These are phyloP conservation scores for Naganishia albida DNA, from an alignment of 1,284 basidiomycete genomes.

Conservation along the genomic window DNA sequence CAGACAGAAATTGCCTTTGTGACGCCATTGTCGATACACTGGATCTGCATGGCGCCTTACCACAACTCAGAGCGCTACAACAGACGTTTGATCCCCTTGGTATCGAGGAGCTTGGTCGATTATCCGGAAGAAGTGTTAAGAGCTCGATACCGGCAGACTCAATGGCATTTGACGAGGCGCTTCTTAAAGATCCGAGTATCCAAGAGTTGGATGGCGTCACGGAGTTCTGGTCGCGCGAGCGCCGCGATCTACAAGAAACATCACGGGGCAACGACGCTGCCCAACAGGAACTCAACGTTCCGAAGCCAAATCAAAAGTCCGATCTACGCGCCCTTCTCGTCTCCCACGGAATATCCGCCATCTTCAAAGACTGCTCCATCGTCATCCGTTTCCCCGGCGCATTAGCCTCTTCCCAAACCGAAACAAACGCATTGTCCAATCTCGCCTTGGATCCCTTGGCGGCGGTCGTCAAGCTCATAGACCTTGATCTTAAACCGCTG, in stretches of 20 bases:
- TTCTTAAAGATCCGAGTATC: neutral
- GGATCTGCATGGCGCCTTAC: neutral
- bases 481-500: slow-evolving; percentile 80
- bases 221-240: slow-evolving; percentile 58
- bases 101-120: slow-evolving; percentile 11
- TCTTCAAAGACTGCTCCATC: slow-evolving; percentile 94
- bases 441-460: slow-evolving; percentile 34
- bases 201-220: neutral
- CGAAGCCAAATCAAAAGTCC: slow-evolving; percentile 61
- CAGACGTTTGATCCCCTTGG: slow-evolving; percentile 22
- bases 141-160: neutral
- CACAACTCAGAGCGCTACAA: slow-evolving; percentile 7
- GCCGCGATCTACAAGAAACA: neutral
- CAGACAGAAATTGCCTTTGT: neutral
- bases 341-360: slow-evolving; percentile 82
- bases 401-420: slow-evolving; percentile 1
- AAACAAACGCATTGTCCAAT: slow-evolving; percentile 17
- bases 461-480: slow-evolving; percentile 67
- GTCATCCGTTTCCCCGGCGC: slow-evolving; percentile 60
- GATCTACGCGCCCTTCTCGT: slow-evolving; percentile 55
- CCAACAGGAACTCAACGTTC: neutral
- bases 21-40: slow-evolving; percentile 4
- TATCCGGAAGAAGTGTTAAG: neutral
- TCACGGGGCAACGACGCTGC: neutral
- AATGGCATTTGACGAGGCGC: neutral